These are phyloP conservation scores for Euphorbia tirucalli DNA, from an alignment of 345 rosid genomes.

Conservation along the genomic window DNA sequence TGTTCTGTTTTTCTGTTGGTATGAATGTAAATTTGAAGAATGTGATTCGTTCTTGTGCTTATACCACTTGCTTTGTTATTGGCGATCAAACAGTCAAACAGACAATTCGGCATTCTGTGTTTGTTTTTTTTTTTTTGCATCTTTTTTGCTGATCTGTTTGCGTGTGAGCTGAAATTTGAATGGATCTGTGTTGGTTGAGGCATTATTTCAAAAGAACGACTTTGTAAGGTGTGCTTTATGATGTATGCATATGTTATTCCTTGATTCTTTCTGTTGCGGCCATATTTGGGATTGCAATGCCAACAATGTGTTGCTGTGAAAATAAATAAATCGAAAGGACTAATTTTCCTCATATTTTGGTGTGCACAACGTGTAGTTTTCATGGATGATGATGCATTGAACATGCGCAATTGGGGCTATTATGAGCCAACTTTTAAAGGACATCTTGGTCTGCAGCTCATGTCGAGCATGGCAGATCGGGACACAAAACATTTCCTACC, in stretches of 20 bases:
- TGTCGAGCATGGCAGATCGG: conserved; percentile 66
- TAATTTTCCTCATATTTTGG: conserved; percentile 5
- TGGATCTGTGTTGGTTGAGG: conserved; percentile 19
- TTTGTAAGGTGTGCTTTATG: neutral
- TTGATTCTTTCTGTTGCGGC: neutral
- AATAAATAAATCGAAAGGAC: neutral
- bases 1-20: neutral
- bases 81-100: neutral
- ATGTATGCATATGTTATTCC: neutral
- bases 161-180: neutral
- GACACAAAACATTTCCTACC: conserved; percentile 67
- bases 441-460: conserved; percentile 73
- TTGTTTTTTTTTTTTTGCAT: neutral
- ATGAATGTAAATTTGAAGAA: neutral
- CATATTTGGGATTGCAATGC: conserved; percentile 5
- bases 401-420: conserved; percentile 83
- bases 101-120: neutral
- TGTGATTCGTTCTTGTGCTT: conserved; percentile 3
- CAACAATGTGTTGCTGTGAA: neutral
- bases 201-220: neutral
- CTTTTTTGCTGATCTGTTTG: conserved; percentile 7
- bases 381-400: conserved; percentile 78
- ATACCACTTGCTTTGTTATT: neutral
- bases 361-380: conserved; percentile 35
- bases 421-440: conserved; percentile 73